Conservation (phyloP, 2,329 filamentous ascomycete species). For the Trichoderma koningii region DNA sequence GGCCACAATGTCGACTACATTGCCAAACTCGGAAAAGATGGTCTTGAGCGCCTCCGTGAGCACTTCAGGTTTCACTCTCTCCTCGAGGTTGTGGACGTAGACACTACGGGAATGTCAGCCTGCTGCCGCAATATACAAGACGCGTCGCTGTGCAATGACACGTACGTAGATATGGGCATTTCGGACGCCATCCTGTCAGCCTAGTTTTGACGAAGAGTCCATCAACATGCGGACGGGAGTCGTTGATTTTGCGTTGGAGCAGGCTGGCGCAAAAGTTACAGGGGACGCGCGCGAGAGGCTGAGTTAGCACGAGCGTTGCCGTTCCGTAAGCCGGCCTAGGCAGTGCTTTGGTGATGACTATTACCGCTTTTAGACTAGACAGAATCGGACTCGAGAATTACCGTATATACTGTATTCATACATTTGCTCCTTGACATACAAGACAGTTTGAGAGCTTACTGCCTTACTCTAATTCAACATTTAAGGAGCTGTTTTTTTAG, state of each 20-base stretch:
- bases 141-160: slow-evolving; percentile 74
- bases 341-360: not conserved
- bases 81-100: slow-evolving; percentile 83
- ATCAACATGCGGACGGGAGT: not conserved
- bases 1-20: slow-evolving; percentile 78
- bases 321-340: not conserved
- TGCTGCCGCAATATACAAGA: slow-evolving; percentile 34
- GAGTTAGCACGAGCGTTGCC: not conserved
- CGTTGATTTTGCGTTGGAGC: not conserved
- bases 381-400: too few relatives aligned
- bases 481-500: too few relatives aligned
- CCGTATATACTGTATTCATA: too few relatives aligned
- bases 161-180: slow-evolving; percentile 65
- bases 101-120: slow-evolving; percentile 54
- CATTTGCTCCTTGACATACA: too few relatives aligned
- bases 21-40: slow-evolving; percentile 88
- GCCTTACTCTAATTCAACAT: too few relatives aligned
- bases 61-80: slow-evolving; percentile 79
- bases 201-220: slow-evolving; percentile 11
- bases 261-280: not conserved
- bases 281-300: not conserved
- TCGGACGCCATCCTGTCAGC: slow-evolving; percentile 19
- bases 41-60: slow-evolving; percentile 72
- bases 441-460: too few relatives aligned
- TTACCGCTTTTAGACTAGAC: too few relatives aligned